A percentile compares a stretch with the other conserved stretches of the same genome.
These are phyloP conservation scores for Bruguiera parviflora DNA, from an alignment of 345 rosid genomes.

Conservation along the genomic window DNA sequence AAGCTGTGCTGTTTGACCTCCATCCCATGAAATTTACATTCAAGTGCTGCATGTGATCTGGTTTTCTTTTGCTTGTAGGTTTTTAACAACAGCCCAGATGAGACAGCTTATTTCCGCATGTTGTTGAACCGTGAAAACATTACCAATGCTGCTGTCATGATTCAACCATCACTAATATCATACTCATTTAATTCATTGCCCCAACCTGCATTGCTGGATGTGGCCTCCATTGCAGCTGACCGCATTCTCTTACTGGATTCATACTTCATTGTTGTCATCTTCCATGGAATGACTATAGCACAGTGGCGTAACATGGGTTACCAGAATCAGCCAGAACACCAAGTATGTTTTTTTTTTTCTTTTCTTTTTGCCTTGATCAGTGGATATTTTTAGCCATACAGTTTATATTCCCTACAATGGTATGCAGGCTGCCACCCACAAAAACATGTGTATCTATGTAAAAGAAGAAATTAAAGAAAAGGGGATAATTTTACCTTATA, in stretches of 20 bases:
- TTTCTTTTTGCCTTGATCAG: neutral
- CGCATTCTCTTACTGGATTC: constrained; percentile 87
- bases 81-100: constrained; percentile 97
- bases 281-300: constrained; percentile 99
- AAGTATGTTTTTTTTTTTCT: constrained; percentile 38
- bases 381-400: neutral
- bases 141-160: constrained; percentile 93
- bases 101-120: constrained; percentile 97
- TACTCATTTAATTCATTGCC: constrained; percentile 79
- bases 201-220: constrained; percentile 89
- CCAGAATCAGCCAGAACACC: constrained; percentile 90
- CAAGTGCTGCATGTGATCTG: neutral
- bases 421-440: neutral
- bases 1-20: neutral
- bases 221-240: constrained; percentile 93
- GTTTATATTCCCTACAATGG: neutral
- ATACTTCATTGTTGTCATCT: constrained; percentile 86
- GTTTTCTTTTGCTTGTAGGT: constrained; percentile 48
- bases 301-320: constrained; percentile 98
- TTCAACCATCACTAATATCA: constrained; percentile 86
- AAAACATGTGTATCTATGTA: too few species aligned
- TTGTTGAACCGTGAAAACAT: constrained; percentile 86
- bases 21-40: neutral
- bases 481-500: too few species aligned
- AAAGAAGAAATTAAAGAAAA: too few species aligned